Base-by-base conservation (phyloP, 2,329 filamentous ascomycete species). In the Fusarium neocosmosporiellum region DNA sequence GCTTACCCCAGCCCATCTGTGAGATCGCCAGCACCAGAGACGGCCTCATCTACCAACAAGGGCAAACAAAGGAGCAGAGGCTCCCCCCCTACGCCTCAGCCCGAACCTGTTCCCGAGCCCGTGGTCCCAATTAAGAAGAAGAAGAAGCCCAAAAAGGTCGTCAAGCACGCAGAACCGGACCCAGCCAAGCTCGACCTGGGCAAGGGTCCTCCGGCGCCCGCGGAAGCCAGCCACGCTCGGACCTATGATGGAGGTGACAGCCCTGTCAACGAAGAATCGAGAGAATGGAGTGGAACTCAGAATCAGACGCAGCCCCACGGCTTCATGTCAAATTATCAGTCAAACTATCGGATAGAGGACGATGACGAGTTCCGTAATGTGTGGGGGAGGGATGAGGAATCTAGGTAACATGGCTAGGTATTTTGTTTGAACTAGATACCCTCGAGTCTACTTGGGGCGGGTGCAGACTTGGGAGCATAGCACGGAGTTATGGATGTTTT, bases 361-460 rank as follows among this genome's bases (percentile, higher is more conserved):
- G 79, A 79, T 31, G 85, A 86, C 5, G 85, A 84, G 64, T 86
- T 86, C 67, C 79, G 80, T 22, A 86, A 87, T 68, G 83, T 86
- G n/a, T 87, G 85, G 85, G 80, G 77, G 22, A 62, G 76, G 33
- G 70, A 78, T 59, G 73, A 74, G 59, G 71, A 69, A 71, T 75
- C 73, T 71, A 74, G 65, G 66, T 73, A 70, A 64, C 50, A 55
- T 48, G 41, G 58, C 58, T 63, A 31, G 24, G 46, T 50, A 59
- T 48, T 70, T 73, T 61, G 66, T 66, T 66, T 66, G 55, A 58
- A 67, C 62, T 39, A 61, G 66, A 74, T 76, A 75, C 66, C 64
- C 71, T 57, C 59, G 61, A 57, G 63, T 64, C 59, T 70, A 59
- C 50, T 60, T 43, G 22, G 37, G 36, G 55, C 58, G 20, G 48